phyloP scores from a whole-genome alignment of 1,284 basidiomycete species.

The Coniferiporia weirii region DNA sequence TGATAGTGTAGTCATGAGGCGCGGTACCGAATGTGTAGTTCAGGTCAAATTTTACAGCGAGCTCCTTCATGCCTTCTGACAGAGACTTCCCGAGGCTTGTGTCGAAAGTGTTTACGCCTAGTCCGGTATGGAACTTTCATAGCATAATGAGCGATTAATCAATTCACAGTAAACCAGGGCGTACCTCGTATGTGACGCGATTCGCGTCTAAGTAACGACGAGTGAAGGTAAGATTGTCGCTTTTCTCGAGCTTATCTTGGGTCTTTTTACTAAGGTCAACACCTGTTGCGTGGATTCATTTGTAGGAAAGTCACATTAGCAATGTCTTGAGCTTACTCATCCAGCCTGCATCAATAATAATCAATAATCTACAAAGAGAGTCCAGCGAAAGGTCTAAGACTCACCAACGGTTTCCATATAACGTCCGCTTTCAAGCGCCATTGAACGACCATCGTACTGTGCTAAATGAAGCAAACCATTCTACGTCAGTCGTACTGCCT shows the following conservation, averaged over 20 bases:
- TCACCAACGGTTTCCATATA: constrained; percentile 85
- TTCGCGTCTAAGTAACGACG: constrained; percentile 74
- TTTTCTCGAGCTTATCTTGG: constrained; percentile 26
- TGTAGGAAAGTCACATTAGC: not conserved
- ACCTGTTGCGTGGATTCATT: constrained; percentile 30
- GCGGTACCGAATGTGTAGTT: constrained; percentile 57
- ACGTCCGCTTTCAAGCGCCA: constrained; percentile 74
- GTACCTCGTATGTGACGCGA: constrained; percentile 65
- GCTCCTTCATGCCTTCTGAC: constrained; percentile 46
- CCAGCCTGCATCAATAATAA: constrained; percentile 35
- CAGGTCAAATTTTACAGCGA: constrained; percentile 53
- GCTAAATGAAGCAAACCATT: constrained; percentile 27
- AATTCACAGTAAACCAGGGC: constrained; percentile 8
- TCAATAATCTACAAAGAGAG: not conserved
- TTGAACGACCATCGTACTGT: constrained; percentile 57
- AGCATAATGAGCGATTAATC: not conserved
- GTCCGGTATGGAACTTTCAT: constrained; percentile 51
- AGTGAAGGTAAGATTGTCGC: constrained; percentile 49
- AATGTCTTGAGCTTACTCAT: constrained; percentile 35
- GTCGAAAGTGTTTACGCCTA: constrained; percentile 46
- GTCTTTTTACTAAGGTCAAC: constrained; percentile 41
- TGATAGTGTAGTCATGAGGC: constrained; percentile 67
- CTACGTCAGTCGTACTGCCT: not conserved
- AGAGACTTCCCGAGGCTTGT: constrained; percentile 48
- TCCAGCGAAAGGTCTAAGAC: constrained; percentile 13